Percentiles rank a stretch among this genome's conserved stretches.
These are phyloP conservation scores for Alisma plantagoaquatica DNA, from an alignment of 106 monocot genomes.

Conservation along the genomic window DNA sequence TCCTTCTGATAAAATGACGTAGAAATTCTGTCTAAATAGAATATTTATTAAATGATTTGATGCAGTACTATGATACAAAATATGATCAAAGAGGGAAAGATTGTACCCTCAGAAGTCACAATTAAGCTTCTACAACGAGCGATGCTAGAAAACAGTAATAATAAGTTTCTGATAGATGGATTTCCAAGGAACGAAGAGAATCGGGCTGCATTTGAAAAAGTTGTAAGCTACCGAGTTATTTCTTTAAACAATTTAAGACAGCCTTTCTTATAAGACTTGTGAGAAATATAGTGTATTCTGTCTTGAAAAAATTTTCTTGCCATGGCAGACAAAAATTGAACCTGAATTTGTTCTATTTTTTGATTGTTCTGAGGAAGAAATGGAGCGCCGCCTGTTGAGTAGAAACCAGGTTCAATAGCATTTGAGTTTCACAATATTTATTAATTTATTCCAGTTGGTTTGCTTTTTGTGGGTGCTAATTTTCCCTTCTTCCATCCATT, in stretches of 20 bases:
- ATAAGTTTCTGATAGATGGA: conserved; percentile 88
- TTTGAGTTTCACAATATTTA: too few species aligned
- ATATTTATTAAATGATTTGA: too few species aligned
- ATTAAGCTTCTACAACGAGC: conserved; percentile 60
- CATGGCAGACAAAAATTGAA: conserved; percentile 53
- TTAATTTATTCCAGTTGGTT: too few species aligned
- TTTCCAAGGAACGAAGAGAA: conserved; percentile 92
- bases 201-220: conserved; percentile 69
- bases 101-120: conserved; percentile 71
- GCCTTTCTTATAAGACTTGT: background rate
- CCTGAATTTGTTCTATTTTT: conserved; percentile 83
- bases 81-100: conserved; percentile 80
- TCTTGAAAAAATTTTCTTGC: too few species aligned
- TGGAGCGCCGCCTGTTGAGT: conserved; percentile 64
- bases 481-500: background rate
- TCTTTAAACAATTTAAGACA: too few species aligned
- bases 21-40: too few species aligned
- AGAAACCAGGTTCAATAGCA: conserved; percentile 93
- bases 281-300: too few species aligned
- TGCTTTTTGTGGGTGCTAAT: too few species aligned
- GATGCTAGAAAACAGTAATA: conserved; percentile 69
- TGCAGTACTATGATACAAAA: conserved; percentile 76
- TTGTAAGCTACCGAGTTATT: conserved; percentile 72
- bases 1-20: too few species aligned
- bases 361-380: conserved; percentile 64